phyloP scores from a whole-genome alignment of 352 stramenopile species.

The Globisporangium nagaii region DNA sequence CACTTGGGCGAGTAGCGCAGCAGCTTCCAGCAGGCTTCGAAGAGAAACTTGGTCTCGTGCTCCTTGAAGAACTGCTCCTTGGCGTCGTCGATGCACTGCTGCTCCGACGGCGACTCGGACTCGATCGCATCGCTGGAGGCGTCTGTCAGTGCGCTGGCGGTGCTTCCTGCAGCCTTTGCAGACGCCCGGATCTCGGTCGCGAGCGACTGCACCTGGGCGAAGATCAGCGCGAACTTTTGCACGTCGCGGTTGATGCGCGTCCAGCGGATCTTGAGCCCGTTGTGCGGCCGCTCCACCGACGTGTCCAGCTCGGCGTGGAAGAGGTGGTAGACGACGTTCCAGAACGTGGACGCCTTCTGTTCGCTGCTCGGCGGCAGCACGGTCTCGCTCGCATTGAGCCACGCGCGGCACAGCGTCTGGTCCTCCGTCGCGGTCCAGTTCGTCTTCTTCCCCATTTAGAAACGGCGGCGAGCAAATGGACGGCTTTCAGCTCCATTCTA shows the following conservation, averaged over 20 bases:
- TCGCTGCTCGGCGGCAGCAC: conserved; percentile 29
- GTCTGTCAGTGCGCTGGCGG: neutral
- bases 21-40: conserved; percentile 64
- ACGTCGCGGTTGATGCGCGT: conserved; percentile 77
- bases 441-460: conserved; percentile 82
- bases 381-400: conserved; percentile 50
- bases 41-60: conserved; percentile 54
- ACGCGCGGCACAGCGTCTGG: conserved; percentile 62
- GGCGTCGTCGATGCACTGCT: conserved; percentile 51
- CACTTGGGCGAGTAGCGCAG: conserved; percentile 62
- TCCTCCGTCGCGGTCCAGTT: conserved; percentile 67
- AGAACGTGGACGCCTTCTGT: conserved; percentile 61
- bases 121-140: neutral
- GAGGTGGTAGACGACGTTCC: conserved; percentile 51
- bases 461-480: conserved; percentile 30
- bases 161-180: neutral
- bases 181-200: conserved; percentile 2
- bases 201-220: conserved; percentile 27
- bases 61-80: conserved; percentile 42
- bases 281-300: conserved; percentile 54
- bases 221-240: conserved; percentile 58
- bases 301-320: conserved; percentile 66
- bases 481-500: no score
- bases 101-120: conserved; percentile 23
- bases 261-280: conserved; percentile 76